Evolutionary conservation across 2,329 filamentous ascomycete genomes (phyloP), one percentile per base, ranked within the genome.

Genomic region (Fusarium sp.): DNA sequence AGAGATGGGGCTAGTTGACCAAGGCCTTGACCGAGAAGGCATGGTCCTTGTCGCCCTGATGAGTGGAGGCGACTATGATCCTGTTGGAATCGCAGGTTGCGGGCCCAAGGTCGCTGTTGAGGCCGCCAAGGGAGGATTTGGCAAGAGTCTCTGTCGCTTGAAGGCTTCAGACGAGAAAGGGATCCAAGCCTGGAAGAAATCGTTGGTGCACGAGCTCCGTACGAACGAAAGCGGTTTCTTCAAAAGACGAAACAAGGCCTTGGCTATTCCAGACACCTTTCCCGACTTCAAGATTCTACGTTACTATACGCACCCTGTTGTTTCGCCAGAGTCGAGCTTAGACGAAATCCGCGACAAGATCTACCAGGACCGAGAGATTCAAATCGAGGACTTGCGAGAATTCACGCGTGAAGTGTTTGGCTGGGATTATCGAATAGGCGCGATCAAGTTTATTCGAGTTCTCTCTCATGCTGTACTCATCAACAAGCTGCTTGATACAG

Each of bases 11-110:
- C 78, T 84, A n/a, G 76, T 84, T 64, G 66, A 85, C 2, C 86
- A 88, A 1, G 92, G 92, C 0, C 85, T 98, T 53, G 94, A 95
- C 77, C 87, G 93, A 22, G 92, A 96, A 71, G 96, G 95, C 0
- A 97, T 99, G 95, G 92, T 98, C 24, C 84, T 99, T 14, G 93
- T 98, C 22, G 96, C 96, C 1, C 85, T 99, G 70, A 95, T 99
- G 89, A 98, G 95, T 75, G 96, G 96, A 8, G 96, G 96, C 8
- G 96, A 99, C 81, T 99, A 99, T 77, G 86, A 96, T 1, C 94
- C 95, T 0, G 93, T 94, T 64, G 96, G 96, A 0, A 92, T 99
- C 17, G 91, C 93, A 0, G 93, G 94, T 5, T 97, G 95, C 76
- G 96, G 96, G 2, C 90, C 94, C 57, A 97, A 96, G 79, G 87